These are phyloP conservation scores for Mycena albidolilacea DNA, from an alignment of 768 basidiomycete species.

Conservation along the genomic window DNA sequence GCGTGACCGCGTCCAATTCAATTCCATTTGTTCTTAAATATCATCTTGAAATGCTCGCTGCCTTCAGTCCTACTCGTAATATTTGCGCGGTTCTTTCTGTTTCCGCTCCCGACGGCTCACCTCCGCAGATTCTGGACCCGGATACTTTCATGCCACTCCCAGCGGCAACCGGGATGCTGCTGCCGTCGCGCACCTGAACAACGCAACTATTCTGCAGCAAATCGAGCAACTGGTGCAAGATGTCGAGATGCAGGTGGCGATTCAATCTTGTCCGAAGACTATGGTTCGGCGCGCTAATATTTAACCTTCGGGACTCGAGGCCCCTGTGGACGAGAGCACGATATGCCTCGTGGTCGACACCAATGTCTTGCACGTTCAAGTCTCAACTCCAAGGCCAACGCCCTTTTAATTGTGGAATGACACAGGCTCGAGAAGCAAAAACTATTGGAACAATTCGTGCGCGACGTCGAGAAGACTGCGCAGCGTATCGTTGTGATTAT, in stretches of 20 bases:
- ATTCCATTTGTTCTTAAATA: neutral
- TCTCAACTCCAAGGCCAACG: conserved; percentile 33
- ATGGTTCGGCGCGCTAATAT: conserved; percentile 22
- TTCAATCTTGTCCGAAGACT: conserved; percentile 17
- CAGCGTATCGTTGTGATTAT: conserved; percentile 76
- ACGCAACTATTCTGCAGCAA: conserved; percentile 59
- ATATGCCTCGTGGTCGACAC: conserved; percentile 81
- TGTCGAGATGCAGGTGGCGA: conserved; percentile 80
- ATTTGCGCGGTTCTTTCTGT: neutral
- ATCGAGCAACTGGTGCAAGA: conserved; percentile 75
- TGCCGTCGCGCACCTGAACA: conserved; percentile 35
- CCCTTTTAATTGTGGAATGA: conserved; percentile 51
- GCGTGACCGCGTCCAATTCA: neutral
- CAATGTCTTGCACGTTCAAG: conserved; percentile 79
- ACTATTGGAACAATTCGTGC: conserved; percentile 73
- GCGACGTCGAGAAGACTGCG: conserved; percentile 65
- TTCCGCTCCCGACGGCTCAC: conserved; percentile 20
- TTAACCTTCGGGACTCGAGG: conserved; percentile 51
- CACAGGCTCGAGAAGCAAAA: conserved; percentile 27
- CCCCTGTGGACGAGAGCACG: conserved; percentile 56
- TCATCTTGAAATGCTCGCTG: neutral
- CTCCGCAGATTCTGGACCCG: conserved; percentile 13
- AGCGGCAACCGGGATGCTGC: neutral
- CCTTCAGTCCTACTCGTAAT: conserved; percentile 18
- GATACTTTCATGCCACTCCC: conserved; percentile 15